Evolutionary conservation across 2,329 filamentous ascomycete genomes (phyloP), one percentile per base, ranked within the genome.

Genomic region (Neofusicoccum kwambonambiense): DNA sequence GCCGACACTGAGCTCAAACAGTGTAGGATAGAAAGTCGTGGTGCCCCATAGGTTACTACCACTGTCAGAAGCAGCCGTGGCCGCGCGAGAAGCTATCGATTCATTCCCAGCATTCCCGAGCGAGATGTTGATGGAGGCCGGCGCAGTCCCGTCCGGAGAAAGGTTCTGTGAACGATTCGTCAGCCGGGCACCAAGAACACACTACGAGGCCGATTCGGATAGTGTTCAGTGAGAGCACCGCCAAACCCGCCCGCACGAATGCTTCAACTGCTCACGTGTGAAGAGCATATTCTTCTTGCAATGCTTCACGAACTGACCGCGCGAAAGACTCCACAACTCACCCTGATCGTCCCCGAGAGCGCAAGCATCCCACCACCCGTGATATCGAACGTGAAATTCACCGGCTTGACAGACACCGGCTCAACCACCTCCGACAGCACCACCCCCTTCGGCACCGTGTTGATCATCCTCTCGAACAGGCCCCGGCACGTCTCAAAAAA

Each of bases 381-480:
- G n/a, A 42, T 41, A 34, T 56, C 51, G 12, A 56, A 56, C 5
- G 51, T 56, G 9, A 42, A 39, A 42, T 56, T 56, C 3, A 56
- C 35, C 6, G 37, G 51, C 51, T 56, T 56, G 22, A 56, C 34
- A 13, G 34, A 1, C 6, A 39, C 19, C 1, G 37, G 35, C 4
- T 12, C 19, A 6, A 56, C 17, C 7, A 42, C 35, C 4, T 56
- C 51, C 5, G 51, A 39, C 3, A 56, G 35, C 8, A 9, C 12
- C n/a, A 42, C 51, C 4, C 39, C 51, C 12, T 27, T 19, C 34
- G 71, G 71, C 6, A 73, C 71, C 4, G 69, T 68, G 50, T 70
- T 62, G 12, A 72, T 65, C 68, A 72, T 69, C 19, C 69, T 65
- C 6, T 64, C 66, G 39, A 73, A 68, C 1, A 69, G 66, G 27